Evolutionary conservation across 163 green algal genomes (phyloP), one percentile per base, ranked within the genome.

Genomic region (Chlamydomonas reinhardtii): DNA sequence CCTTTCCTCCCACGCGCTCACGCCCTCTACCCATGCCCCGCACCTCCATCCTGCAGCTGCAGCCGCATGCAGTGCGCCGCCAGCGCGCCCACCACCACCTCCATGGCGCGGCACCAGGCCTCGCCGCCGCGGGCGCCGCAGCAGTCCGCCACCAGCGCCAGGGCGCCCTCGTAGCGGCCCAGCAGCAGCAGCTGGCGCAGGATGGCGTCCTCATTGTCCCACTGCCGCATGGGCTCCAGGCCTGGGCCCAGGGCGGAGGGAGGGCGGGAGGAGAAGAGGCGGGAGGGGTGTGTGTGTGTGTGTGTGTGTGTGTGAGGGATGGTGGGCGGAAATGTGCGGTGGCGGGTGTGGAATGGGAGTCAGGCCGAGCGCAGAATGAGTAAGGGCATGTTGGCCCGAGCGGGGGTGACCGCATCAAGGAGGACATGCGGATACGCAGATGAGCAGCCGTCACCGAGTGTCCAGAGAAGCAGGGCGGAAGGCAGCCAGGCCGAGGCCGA

Each of bases 121-220:
- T 19, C 66, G 66, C 31, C 66, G 24, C 68, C 32, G 14, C 79
- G 68, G 34, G 79, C 32, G 31, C 66, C 68, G 54, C 61, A 77
- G 79, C 79, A 85, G 68, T 74, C 68, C 14, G 52, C 68, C 48
- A 85, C 79, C 25, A 96, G 89, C 54, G 72, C 43, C 52, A 92
- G 61, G 16, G 91, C 93, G 34, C 82, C 91, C n/a, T 93, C 86
- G 73, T 92, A 91, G 68, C 89, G 82, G 25, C 82, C 87, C 27
- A 83, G 32, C 19, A 87, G 73, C 19, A 96, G 74, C 84, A 95
- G 89, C 87, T 94, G 89, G 12, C 82, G 59, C 22, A 95, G 73
- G n/a, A 96, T 74, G 43, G 90, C 85, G 8, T 92, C 90, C 15
- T 79, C 74, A n/a, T 81, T 86, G 69, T 83, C 31, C 79, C 68